Conservation (phyloP, 2,329 filamentous ascomycete genomes). For the Aspergillus quadricinctus region DNA sequence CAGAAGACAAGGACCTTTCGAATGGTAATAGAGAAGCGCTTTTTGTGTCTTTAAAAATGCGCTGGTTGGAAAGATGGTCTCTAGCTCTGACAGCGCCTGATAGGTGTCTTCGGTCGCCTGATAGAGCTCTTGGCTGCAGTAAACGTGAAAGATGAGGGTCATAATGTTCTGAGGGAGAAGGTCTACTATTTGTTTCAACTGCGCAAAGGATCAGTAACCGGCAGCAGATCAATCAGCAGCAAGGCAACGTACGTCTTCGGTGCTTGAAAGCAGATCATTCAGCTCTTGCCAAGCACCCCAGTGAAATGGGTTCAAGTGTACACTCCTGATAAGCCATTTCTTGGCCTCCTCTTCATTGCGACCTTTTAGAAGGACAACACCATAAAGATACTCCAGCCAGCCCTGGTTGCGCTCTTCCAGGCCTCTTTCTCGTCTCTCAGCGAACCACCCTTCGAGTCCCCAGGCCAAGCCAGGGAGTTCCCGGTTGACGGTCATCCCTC, state of each 20-base stretch:
- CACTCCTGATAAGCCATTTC: slow-evolving; percentile 80
- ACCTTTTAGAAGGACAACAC: slow-evolving; percentile 81
- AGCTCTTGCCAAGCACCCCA: slow-evolving; percentile 98
- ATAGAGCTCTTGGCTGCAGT: slow-evolving; percentile 87
- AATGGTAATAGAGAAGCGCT: slow-evolving; percentile 83
- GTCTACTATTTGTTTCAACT: slow-evolving; percentile 68
- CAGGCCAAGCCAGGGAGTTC: slow-evolving; percentile 73
- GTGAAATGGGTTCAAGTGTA: slow-evolving; percentile 88
- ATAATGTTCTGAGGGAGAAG: slow-evolving; percentile 85
- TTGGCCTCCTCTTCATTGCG: slow-evolving; percentile 85
- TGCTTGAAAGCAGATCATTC: slow-evolving; percentile 69
- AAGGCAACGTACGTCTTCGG: slow-evolving; percentile 66
- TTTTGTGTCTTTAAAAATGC: slow-evolving; percentile 88
- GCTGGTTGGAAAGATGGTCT: slow-evolving; percentile 79
- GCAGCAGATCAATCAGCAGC: not conserved
- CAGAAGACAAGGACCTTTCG: slow-evolving; percentile 52
- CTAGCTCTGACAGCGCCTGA: slow-evolving; percentile 69
- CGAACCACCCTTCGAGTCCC: slow-evolving; percentile 77
- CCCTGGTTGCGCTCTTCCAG: slow-evolving; percentile 67
- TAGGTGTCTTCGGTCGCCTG: slow-evolving; percentile 74
- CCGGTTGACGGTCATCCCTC: slow-evolving; percentile 78
- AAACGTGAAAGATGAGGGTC: slow-evolving; percentile 88
- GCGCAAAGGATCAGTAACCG: slow-evolving; percentile 15
- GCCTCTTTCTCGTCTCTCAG: slow-evolving; percentile 58
- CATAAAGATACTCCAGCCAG: slow-evolving; percentile 84